Conservation (phyloP, 169 alveolate genomes). For the Cryptosporidium meleagridis region DNA sequence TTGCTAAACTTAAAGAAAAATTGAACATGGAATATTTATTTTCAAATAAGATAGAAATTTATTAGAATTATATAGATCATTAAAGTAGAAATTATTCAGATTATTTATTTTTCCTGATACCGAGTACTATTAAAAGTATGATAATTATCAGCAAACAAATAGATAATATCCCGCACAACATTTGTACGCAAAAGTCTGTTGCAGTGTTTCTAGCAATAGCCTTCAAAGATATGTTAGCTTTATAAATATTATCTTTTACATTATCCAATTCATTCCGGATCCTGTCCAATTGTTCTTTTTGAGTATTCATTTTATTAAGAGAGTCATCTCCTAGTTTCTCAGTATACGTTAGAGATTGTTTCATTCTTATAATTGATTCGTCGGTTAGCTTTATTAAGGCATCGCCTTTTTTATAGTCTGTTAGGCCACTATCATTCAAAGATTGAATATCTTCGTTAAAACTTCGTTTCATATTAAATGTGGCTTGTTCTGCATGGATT, state of each 20-base stretch:
- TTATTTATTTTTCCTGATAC: conserved; percentile 4
- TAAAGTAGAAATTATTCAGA: neutral
- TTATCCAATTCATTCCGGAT: conserved; percentile 27
- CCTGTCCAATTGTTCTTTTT: conserved; percentile 41
- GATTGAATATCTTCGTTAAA: conserved; percentile 33
- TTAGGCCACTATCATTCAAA: neutral
- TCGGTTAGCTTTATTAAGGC: conserved; percentile 26
- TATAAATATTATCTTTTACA: conserved; percentile 11
- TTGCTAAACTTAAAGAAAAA: too few species aligned
- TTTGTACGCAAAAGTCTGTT: conserved; percentile 67
- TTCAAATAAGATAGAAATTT: too few species aligned
- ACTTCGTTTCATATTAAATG: neutral
- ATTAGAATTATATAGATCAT: too few species aligned
- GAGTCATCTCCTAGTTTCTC: conserved; percentile 50
- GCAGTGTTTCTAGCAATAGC: conserved; percentile 72
- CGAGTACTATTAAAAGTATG: neutral
- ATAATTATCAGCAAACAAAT: conserved; percentile 23
- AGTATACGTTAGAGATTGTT: conserved; percentile 39
- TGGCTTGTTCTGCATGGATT: neutral
- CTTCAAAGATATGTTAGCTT: conserved; percentile 21
- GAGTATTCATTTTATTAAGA: conserved; percentile 27
- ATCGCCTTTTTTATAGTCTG: conserved; percentile 39
- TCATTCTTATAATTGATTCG: conserved; percentile 56
- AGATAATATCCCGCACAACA: conserved; percentile 49
- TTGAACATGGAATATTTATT: neutral